Evolutionary conservation across 2,329 filamentous ascomycete genomes (phyloP), one percentile per base, ranked within the genome.

Genomic region (Helotiales sp.): DNA sequence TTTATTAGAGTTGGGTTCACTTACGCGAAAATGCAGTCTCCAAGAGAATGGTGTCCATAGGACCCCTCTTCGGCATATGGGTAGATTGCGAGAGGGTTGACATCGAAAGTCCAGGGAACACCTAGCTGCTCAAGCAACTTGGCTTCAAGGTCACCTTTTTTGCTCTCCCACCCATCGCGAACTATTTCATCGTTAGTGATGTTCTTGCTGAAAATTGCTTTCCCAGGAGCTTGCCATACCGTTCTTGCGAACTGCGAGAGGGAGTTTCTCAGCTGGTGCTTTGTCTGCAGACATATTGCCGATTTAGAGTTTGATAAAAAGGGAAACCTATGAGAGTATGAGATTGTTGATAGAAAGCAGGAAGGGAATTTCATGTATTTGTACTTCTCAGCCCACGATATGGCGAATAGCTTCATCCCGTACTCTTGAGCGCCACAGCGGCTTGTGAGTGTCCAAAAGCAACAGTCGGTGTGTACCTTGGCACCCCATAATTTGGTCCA

Each of bases 171-270:
- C 17, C 81, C 79, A 71, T 87, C 85, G 6, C 85, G 83, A 20
- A 20, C 26, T 65, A 63, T 70, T 47, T 74, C 72, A 50, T 34
- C 43, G 3, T 8, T 17, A 49, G 64, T 22, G 40, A 66, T 37
- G 6, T 61, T 47, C 22, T 20, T 17, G 45, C 17, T 52, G 2
- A 32, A 1, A 52, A 28, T 22, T 28, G 8, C 32, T n/a, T 3
- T 20, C n/a, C 34, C n/a, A 28, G 20, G 47, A n/a, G 28, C 32
- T 20, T 2, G 34, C 76, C 77, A 72, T 73, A 86, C 84, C 73
- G 75, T 85, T 84, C 77, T 85, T 86, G 75, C 84, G 83, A 50
- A 83, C 73, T 34, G 80, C 81, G 69, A 86, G 82, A 40, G 84
- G 79, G 11, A 86, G 78, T 77, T 84, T 86, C 69, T 82, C 84